Conservation (phyloP, 495 filamentous ascomycete species). For the Jackrogersella multiformis region DNA sequence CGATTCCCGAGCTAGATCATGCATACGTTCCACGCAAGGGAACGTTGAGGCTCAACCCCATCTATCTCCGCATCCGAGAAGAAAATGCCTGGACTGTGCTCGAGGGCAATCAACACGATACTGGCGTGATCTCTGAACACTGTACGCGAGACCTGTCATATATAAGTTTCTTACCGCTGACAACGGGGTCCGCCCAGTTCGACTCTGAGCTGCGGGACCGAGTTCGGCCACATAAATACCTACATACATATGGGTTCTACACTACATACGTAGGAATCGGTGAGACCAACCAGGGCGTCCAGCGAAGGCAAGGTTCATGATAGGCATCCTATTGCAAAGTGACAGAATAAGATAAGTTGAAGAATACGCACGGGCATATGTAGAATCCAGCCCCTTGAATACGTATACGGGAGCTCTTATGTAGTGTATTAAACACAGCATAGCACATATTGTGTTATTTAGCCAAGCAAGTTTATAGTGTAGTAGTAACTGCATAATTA, state of each 20-base stretch:
- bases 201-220: neutral
- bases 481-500: neutral
- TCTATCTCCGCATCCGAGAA: slow-evolving; percentile 23
- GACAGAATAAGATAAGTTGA: too few relatives aligned
- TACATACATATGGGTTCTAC: neutral
- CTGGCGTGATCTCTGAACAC: neutral
- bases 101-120: slow-evolving; percentile 9
- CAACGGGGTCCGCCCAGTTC: slow-evolving; percentile 1
- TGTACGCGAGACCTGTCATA: slow-evolving; percentile 4
- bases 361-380: too few relatives aligned
- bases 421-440: neutral
- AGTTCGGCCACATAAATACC: neutral
- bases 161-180: neutral
- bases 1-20: slow-evolving; percentile 33
- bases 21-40: slow-evolving; percentile 34
- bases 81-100: slow-evolving; percentile 14
- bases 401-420: neutral
- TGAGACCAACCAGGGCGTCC: neutral
- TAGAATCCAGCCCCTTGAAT: neutral
- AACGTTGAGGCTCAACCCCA: slow-evolving; percentile 37
- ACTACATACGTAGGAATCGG: neutral
- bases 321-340: too few relatives aligned
- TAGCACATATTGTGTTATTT: neutral
- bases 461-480: slow-evolving; percentile 17
- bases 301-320: too few relatives aligned